Conservation (phyloP, 306 rosid species). For the Fagus sylvatica region DNA sequence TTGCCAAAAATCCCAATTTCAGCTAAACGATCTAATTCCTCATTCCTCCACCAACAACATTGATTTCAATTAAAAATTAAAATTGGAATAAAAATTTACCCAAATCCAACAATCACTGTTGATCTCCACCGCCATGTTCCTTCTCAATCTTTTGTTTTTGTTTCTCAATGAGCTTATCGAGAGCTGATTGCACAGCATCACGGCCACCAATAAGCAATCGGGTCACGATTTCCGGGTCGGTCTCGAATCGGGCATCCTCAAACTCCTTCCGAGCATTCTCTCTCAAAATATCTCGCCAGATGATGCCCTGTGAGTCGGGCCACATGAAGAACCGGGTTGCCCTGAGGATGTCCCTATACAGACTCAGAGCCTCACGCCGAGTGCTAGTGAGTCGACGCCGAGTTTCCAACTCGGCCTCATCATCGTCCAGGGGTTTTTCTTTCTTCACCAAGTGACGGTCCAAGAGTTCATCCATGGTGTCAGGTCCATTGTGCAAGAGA, state of each 20-base stretch:
- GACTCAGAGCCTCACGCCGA: slow-evolving; percentile 73
- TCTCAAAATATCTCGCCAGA: slow-evolving; percentile 79
- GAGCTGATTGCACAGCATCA: slow-evolving; percentile 65
- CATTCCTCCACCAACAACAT: no score
- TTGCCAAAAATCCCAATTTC: no score
- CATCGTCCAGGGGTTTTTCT: slow-evolving; percentile 39
- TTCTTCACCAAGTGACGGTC: slow-evolving; percentile 71
- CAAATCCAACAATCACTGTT: slow-evolving; percentile 19
- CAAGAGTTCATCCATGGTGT: slow-evolving; percentile 79
- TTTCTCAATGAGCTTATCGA: slow-evolving; percentile 70
- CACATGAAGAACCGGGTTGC: slow-evolving; percentile 68
- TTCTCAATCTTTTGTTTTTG: slow-evolving; percentile 61
- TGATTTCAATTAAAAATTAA: background rate
- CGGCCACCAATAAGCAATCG: slow-evolving; percentile 75
- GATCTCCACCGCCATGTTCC: slow-evolving; percentile 43
- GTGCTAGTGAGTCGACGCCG: slow-evolving; percentile 73
- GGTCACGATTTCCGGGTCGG: slow-evolving; percentile 77
- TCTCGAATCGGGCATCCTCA: slow-evolving; percentile 72
- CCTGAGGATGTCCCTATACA: slow-evolving; percentile 65
- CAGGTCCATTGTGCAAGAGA: slow-evolving; percentile 69
- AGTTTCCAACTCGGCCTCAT: slow-evolving; percentile 50
- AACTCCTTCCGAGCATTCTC: slow-evolving; percentile 84
- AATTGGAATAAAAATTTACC: background rate
- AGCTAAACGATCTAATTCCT: no score
- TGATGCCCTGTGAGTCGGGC: slow-evolving; percentile 57